Base-by-base conservation (phyloP, 148 eudicot genomes). In the Vaccinium vitisidaea region DNA sequence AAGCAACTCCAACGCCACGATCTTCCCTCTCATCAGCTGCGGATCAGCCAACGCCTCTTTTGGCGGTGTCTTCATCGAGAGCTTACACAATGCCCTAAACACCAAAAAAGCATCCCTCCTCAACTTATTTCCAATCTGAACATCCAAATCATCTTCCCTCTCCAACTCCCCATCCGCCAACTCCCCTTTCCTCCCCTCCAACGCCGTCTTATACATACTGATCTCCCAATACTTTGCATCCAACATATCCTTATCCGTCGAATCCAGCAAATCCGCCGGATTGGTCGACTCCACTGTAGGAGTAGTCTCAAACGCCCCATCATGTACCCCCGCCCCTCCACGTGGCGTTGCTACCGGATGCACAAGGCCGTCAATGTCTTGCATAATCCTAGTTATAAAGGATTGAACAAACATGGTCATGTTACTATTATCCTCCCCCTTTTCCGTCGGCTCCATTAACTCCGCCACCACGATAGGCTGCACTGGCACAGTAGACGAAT, bases 211-310 rank as follows among this genome's bases (percentile, higher is more conserved):
- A 84, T 97, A 97, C 99, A 97, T 94, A 80, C 98, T 97, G 74
- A 97, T 95, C 92, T 95, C 98, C 99, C 99, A 97, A 88, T 97
- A 97, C 87, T 97, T 97, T 0, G 99, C 99, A 86, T 97, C 99
- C 94, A 97, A 87, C 99, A 95, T 94, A 90, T 97, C 99, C 90
- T 97, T 97, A 88, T 97, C 99, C 0, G 98, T 95, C 14, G 98
- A 95, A 88, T 97, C 99, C 88, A 97, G 84, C 94, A 97, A 90
- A 91, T 97, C 99, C 1, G 98, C 98, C 0, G 99, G 98, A 84
- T 97, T 95, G 1, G 99, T 95, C 1, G 98, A 91, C 87, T 97
- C 99, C 50, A 95, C 98, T 0, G 99, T 97, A 3, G 94, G 86
- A 2, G 91, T 94, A 18, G 98, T 95, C 89, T 94, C 96, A 76